Evolutionary conservation across 176 grass and related monocot genomes (phyloP), one percentile per base, ranked within the genome.

Genomic region (Tillandsia fasciculata): DNA sequence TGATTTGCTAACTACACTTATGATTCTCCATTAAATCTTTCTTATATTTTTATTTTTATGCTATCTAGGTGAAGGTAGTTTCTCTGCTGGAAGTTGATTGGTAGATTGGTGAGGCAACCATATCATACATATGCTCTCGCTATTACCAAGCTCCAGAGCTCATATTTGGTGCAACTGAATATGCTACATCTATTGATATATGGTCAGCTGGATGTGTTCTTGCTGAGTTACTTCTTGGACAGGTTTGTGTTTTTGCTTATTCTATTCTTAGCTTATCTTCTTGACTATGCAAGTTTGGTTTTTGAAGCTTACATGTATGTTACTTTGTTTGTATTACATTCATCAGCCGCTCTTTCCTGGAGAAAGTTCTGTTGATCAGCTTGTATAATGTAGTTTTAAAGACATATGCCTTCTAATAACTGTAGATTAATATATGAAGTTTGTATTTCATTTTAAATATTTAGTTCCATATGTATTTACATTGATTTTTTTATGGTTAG

Each of bases 301-400:
- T 81, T 66, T 83, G 29, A 80, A 54, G 27, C 48, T 63, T 11
- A 73, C 71, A 2, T 14, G 27, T 85, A 69, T 66, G 64, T n/a
- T 47, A 26, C 9, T 85, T 52, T 51, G 15, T 81, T 80, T 81
- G 66, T 9, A 20, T 23, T 20, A 61, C 56, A 23, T 61, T 61
- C 56, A 61, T 42, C 81, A 94, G 90, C 86, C 90, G 48, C 65
- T 94, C 50, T 94, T 94, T 90, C 90, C 90, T 52, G 90, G 90
- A 73, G 90, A 87, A 74, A 94, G 86, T 42, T 86, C 90, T 0
- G 90, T 94, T 71, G 90, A 89, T 61, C 90, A 94, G 69, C 69
- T 94, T 56, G 90, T 94, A n/a, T n/a, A n/a, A n/a, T n/a, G n/a
- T n/a, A n/a, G n/a, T n/a, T n/a, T n/a, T n/a, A n/a, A n/a, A n/a